These are phyloP conservation scores for Botrytis fabae DNA, from an alignment of 2,329 filamentous ascomycete species.

Conservation along the genomic window DNA sequence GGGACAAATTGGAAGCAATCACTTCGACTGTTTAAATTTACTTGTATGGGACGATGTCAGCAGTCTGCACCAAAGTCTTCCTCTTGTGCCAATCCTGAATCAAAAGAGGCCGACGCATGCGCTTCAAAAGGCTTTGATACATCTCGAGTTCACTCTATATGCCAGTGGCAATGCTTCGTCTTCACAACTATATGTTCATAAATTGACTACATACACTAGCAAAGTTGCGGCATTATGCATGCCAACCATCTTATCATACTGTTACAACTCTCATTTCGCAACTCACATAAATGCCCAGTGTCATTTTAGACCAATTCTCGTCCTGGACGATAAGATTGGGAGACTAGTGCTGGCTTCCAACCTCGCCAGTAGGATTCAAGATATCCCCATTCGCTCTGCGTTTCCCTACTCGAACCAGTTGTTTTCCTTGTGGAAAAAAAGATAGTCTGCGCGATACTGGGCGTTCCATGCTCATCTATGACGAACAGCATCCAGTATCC, in stretches of 20 bases:
- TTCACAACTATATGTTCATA: not conserved
- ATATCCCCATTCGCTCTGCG: not conserved
- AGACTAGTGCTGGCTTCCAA: constrained; percentile 2
- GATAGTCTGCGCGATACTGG: not conserved
- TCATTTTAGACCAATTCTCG: not conserved
- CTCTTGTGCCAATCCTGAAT: not conserved
- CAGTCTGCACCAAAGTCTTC: not conserved
- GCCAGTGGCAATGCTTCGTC: not conserved
- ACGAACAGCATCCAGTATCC: constrained; percentile 18
- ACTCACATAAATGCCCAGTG: not conserved
- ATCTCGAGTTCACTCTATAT: not conserved
- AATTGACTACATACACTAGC: not conserved
- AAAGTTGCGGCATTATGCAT: not conserved
- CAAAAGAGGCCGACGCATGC: constrained; percentile 24
- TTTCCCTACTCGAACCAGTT: not conserved
- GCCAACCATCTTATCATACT: not conserved
- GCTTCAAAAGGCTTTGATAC: constrained; percentile 35
- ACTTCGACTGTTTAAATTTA: not conserved
- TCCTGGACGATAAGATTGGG: not conserved
- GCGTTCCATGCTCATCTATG: constrained; percentile 9
- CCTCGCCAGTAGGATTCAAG: constrained; percentile 9
- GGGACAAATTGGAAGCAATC: not conserved
- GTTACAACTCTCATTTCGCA: not conserved
- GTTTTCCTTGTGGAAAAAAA: not conserved
- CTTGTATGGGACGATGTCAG: not conserved